Conservation (phyloP, 1,284 basidiomycete genomes). For the Thecaphora thlaspeos region DNA sequence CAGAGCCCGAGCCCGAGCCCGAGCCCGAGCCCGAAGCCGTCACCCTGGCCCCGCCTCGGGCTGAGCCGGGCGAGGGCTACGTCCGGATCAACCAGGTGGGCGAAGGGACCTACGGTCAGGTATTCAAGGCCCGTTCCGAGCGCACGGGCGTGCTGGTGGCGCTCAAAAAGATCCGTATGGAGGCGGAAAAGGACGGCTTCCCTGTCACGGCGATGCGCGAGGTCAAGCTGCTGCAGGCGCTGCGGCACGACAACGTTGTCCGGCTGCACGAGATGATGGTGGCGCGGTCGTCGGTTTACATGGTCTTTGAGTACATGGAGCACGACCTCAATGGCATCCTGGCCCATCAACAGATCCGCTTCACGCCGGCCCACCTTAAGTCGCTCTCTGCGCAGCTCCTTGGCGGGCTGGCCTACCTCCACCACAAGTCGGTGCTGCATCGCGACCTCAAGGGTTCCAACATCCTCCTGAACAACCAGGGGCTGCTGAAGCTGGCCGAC, state of each 20-base stretch:
- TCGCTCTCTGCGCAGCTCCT: constrained; percentile 94
- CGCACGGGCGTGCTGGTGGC: constrained; percentile 77
- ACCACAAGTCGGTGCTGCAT: constrained; percentile 91
- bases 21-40: background rate
- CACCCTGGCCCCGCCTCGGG: constrained; percentile 8
- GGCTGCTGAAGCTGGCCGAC: constrained; percentile 92
- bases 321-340: constrained; percentile 95
- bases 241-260: constrained; percentile 86
- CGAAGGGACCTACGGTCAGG: constrained; percentile 98
- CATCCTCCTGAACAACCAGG: constrained; percentile 87
- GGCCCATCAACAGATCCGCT: constrained; percentile 79
- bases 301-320: constrained; percentile 99
- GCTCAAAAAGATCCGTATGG: constrained; percentile 96
- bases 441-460: constrained; percentile 99
- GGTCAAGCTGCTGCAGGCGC: constrained; percentile 90
- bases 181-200: constrained; percentile 94
- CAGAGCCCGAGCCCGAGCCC: background rate
- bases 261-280: constrained; percentile 97
- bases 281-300: constrained; percentile 80
- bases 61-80: constrained; percentile 66
- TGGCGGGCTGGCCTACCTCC: constrained; percentile 85
- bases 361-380: constrained; percentile 85
- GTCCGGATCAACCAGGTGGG: constrained; percentile 89
- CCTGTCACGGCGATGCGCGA: constrained; percentile 98
- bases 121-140: constrained; percentile 91